These are phyloP conservation scores for Salix purpurea DNA, from an alignment of 345 rosid genomes.

Conservation along the genomic window DNA sequence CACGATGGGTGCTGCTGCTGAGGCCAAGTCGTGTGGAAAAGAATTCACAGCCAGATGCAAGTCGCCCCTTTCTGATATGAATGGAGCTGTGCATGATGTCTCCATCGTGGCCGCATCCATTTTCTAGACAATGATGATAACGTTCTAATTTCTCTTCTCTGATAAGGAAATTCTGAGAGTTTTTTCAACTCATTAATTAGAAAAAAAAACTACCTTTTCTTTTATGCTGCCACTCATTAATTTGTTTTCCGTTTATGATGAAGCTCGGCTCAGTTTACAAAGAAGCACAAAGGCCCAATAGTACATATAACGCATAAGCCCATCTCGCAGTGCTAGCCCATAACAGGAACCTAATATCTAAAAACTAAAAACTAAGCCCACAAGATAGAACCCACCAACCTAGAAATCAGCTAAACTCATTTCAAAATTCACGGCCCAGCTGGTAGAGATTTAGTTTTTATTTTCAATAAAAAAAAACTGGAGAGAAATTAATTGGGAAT, in stretches of 20 bases:
- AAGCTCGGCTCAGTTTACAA: neutral
- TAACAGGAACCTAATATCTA: too few species aligned
- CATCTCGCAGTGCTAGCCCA: neutral
- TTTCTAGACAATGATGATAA: conserved; percentile 1
- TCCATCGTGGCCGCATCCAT: conserved; percentile 24
- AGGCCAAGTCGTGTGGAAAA: conserved; percentile 30
- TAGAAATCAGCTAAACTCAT: neutral
- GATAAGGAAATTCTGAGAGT: neutral
- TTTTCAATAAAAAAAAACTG: too few species aligned
- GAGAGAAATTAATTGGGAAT: too few species aligned
- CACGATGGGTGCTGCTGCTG: conserved; percentile 19
- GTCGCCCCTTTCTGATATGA: conserved; percentile 23
- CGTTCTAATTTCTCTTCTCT: neutral
- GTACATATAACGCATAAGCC: neutral
- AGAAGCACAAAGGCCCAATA: neutral
- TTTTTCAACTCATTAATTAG: neutral
- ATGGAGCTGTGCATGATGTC: conserved; percentile 23
- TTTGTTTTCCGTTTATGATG: neutral
- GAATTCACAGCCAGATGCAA: conserved; percentile 5
- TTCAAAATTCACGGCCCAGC: too few species aligned
- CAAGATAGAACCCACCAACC: neutral
- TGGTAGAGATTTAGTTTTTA: too few species aligned
- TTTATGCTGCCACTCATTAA: too few species aligned
- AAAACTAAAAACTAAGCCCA: neutral
- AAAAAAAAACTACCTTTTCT: too few species aligned